Base-by-base conservation (phyloP, 176 grass and related monocot genomes). In the Thalia dealbata region DNA sequence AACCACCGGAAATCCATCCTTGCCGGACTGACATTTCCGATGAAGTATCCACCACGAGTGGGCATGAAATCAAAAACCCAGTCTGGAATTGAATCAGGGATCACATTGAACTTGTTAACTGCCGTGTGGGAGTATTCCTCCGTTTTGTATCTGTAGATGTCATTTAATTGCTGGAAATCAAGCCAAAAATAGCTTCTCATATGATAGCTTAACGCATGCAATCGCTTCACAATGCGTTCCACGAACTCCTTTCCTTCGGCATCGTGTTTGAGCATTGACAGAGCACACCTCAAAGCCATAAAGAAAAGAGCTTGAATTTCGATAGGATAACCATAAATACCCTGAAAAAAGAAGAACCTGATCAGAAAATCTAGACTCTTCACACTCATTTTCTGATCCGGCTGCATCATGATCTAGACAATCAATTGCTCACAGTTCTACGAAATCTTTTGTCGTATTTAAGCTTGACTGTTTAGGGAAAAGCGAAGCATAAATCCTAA, bases 121-220 rank as follows among this genome's bases (percentile, higher is more conserved):
- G 92, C 88, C n/a, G 92, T 96, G 88, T 96, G 92, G 22, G 92
- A 96, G 75, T 96, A 96, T 82, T 96, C 92, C 75, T 96, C 92
- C 42, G 92, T 96, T 73, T 89, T 91, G 86, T 74, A 96, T 22
- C 88, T 70, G 73, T 96, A 96, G 67, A 96, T 85, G 69, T 75
- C 86, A 81, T 96, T 96, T 50, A 96, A 81, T 73, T 96, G 79
- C 61, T 89, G 88, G 69, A 91, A 89, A 65, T 96, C 92, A 1
- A 96, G 79, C 92, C 92, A 96, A 78, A 96, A 96, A 64, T 64
- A 32, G 19, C 62, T 64, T 26, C 62, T 64, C 62, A 64, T 64
- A 30, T 64, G 62, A 30, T 64, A 64, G 7, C 62, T 64, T 64
- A 64, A 64, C 7, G 62, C 62, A 16, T 64, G 62, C 12, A 64